Evolutionary conservation across 208 protist species (phyloP).

Genomic region (Wallacemonas collosoma): DNA sequence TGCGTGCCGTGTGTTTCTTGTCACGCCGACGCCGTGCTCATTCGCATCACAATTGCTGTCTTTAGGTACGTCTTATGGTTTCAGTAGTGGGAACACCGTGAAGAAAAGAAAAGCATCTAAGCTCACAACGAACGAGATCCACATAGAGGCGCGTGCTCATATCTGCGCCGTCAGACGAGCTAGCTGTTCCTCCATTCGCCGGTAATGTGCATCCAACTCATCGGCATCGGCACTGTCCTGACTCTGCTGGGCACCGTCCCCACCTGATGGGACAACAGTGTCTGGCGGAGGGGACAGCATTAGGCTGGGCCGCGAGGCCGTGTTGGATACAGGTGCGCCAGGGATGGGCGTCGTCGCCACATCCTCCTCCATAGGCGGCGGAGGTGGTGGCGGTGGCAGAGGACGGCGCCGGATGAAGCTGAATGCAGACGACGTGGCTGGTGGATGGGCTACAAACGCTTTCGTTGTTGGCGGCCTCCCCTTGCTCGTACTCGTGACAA

Average conservation of each 20-base stretch:
- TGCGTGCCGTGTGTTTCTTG: too few relatives aligned
- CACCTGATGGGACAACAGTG: too few relatives aligned
- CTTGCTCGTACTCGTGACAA: too few relatives aligned
- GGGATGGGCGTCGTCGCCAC: neutral
- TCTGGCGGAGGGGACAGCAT: neutral
- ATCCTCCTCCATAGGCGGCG: neutral
- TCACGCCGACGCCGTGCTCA: too few relatives aligned
- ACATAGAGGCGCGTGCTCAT: neutral
- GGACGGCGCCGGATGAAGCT: constrained; percentile 9
- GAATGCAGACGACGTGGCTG: neutral
- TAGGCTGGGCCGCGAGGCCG: neutral
- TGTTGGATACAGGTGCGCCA: neutral
- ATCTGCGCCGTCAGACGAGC: constrained; percentile 5
- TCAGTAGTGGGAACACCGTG: too few relatives aligned
- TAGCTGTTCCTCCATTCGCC: constrained; percentile 14
- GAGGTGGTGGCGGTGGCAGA: constrained; percentile 1
- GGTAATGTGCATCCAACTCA: constrained; percentile 8
- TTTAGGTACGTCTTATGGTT: too few relatives aligned
- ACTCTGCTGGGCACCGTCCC: too few relatives aligned
- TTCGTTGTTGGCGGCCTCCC: neutral
- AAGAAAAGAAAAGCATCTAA: too few relatives aligned
- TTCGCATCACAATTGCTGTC: too few relatives aligned
- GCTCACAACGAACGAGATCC: neutral
- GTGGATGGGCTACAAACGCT: neutral
- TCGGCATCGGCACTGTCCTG: neutral